A percentile compares a stretch with the other conserved stretches of the same genome.
Conservation (phyloP, 768 basidiomycete species). For the Lanmaoa rubissima region DNA sequence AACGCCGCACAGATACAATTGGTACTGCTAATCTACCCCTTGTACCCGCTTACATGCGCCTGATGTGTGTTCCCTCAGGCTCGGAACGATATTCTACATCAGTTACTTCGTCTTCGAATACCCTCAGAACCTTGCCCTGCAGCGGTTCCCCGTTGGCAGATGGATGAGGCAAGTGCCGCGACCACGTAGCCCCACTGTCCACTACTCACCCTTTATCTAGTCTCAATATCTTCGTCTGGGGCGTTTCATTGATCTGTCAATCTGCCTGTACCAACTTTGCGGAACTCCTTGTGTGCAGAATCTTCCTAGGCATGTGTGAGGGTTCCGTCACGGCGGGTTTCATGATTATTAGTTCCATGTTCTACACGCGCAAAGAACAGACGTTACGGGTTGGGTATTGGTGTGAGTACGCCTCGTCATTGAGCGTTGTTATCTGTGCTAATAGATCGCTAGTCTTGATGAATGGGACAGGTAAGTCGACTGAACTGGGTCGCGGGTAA, state of each 20-base stretch:
- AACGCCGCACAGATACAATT: constrained; percentile 53
- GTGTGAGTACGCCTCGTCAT: constrained; percentile 47
- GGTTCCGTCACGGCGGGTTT: constrained; percentile 72
- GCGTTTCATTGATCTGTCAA: constrained; percentile 54
- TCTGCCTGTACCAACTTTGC: constrained; percentile 72
- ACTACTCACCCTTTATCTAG: constrained; percentile 30
- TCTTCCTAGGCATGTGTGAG: constrained; percentile 73
- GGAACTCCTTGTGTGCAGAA: constrained; percentile 57
- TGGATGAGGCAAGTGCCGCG: constrained; percentile 64
- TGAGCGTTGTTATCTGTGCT: neutral
- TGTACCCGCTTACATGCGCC: neutral
- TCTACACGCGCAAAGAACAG: constrained; percentile 71
- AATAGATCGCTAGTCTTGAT: constrained; percentile 51
- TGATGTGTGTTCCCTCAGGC: constrained; percentile 39
- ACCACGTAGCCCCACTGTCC: neutral
- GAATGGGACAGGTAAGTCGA: constrained; percentile 62
- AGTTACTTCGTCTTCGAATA: constrained; percentile 71
- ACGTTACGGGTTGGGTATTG: constrained; percentile 70
- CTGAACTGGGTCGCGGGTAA: neutral
- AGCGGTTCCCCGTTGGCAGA: constrained; percentile 72
- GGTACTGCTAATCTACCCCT: constrained; percentile 35
- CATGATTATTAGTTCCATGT: constrained; percentile 76
- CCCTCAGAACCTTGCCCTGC: constrained; percentile 70
- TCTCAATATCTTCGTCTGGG: constrained; percentile 68
- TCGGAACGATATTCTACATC: constrained; percentile 74